Evolutionary conservation across 192 early-diverging fungal genomes (phyloP).

Genomic region (Coemansia aciculifera): DNA sequence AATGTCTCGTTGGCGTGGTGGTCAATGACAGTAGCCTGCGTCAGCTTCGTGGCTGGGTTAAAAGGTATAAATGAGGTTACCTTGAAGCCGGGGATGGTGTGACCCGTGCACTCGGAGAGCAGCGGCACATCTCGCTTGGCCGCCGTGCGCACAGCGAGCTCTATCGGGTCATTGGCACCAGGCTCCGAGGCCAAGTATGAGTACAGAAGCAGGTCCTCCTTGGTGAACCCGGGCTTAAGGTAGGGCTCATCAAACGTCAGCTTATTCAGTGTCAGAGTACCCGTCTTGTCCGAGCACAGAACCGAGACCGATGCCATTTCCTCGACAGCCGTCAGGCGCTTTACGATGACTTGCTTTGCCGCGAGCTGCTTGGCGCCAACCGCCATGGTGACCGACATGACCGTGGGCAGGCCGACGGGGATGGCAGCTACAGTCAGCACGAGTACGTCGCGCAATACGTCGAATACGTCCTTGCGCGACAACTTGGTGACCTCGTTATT

Average conservation of each 20-base stretch:
- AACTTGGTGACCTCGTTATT: constrained; percentile 52
- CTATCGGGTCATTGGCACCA: constrained; percentile 88
- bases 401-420: constrained; percentile 89
- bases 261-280: constrained; percentile 88
- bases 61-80: constrained; percentile 90
- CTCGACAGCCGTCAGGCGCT: constrained; percentile 92
- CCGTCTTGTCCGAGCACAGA: constrained; percentile 84
- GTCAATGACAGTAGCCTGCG: constrained; percentile 82
- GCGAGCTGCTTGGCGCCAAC: constrained; percentile 86
- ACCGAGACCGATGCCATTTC: constrained; percentile 89
- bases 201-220: constrained; percentile 78
- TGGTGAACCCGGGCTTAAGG: constrained; percentile 63
- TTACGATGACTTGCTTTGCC: constrained; percentile 88
- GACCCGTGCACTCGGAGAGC: constrained; percentile 63
- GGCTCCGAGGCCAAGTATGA: constrained; percentile 83
- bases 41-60: constrained; percentile 91
- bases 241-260: constrained; percentile 87
- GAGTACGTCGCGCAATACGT: constrained; percentile 70
- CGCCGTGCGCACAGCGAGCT: constrained; percentile 80
- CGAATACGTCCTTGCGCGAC: constrained; percentile 58
- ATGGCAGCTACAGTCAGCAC: constrained; percentile 92
- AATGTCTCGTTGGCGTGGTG: constrained; percentile 70
- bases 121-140: constrained; percentile 72
- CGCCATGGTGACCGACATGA: constrained; percentile 94
- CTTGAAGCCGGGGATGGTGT: constrained; percentile 91